These are phyloP conservation scores for Phytophthora idaei DNA, from an alignment of 352 stramenopile species.

Conservation along the genomic window DNA sequence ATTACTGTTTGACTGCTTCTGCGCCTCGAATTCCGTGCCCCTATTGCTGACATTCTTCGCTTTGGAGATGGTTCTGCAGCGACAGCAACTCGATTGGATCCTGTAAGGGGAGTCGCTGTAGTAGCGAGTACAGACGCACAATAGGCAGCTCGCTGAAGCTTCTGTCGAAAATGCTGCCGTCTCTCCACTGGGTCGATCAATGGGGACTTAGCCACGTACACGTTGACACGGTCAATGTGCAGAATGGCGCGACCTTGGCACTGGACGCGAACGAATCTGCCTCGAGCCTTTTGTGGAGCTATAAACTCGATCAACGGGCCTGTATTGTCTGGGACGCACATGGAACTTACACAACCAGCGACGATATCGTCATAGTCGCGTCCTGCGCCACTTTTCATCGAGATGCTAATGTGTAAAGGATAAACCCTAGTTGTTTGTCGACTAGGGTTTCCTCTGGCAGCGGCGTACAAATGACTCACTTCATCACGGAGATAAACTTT, in stretches of 20 bases:
- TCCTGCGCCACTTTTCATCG: constrained; percentile 67
- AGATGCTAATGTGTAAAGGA: constrained; percentile 59
- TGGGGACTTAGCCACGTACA: constrained; percentile 45
- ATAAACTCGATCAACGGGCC: constrained; percentile 49
- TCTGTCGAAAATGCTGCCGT: constrained; percentile 30
- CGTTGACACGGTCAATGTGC: constrained; percentile 67
- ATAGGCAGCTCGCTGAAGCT: constrained; percentile 62
- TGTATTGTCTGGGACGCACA: constrained; percentile 38
- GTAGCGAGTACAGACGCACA: constrained; percentile 56
- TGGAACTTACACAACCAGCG: constrained; percentile 49
- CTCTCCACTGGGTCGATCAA: constrained; percentile 26
- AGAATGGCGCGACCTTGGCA: constrained; percentile 48
- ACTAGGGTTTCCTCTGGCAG: constrained; percentile 12
- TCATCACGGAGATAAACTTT: constrained; percentile 51
- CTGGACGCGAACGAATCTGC: constrained; percentile 67
- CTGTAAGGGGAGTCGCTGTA: constrained; percentile 1
- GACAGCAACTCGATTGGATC: background rate
- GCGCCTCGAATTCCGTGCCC: background rate
- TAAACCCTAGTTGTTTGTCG: constrained; percentile 38
- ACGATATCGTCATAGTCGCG: constrained; percentile 67
- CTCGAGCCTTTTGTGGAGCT: constrained; percentile 54
- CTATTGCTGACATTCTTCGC: constrained; percentile 5
- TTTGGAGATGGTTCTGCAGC: constrained; percentile 7
- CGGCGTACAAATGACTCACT: constrained; percentile 40
- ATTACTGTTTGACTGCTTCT: constrained; percentile 1